Evolutionary conservation across 352 stramenopile species (phyloP), one percentile per base, ranked within the genome.

Genomic region (Globisporangium canariense): DNA sequence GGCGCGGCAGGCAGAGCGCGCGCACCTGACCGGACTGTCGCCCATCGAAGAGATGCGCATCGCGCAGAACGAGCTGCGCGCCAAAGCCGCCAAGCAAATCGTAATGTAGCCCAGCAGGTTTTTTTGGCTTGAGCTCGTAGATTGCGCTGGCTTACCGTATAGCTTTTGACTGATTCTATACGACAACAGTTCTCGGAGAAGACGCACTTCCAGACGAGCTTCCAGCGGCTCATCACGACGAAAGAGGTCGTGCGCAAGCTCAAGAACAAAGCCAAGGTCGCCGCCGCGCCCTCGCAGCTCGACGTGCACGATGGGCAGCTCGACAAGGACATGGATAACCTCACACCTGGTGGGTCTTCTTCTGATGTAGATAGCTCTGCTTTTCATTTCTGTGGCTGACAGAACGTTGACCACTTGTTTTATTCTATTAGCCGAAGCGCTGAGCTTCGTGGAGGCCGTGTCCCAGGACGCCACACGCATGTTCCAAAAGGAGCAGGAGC

Each of bases 401-500:
- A 55, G 28, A 18, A 3, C 32, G 9, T n/a, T 54, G 18, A 16
- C 6, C 16, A 16, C 6, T 20, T 20, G 41, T n/a, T 36, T 30
- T 34, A n/a, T 38, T 10, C 16, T 40, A 25, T 36, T 58, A 91
- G 83, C 79, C 4, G 82, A 94, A 74, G 83, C 86, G 0, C 68
- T 91, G 38, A 74, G 89, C 59, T 91, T 94, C 74, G 86, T 91
- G 22, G 81, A 92, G 67, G 77, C 77, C 1, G 83, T 80, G 13
- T 88, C 81, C 13, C 84, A 83, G 60, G 84, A 96, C 18, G 87
- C 88, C 45, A 85, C 89, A 55, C 89, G 95, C 55, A 93, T 97
- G 55, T 97, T 95, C 65, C 88, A 94, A 62, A 88, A 88, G 57
- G 83, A 89, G 47, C 76, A 91, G 51, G 83, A 88, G 22, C 87